Conservation (phyloP, 495 filamentous ascomycete genomes). For the Neurospora sp. region DNA sequence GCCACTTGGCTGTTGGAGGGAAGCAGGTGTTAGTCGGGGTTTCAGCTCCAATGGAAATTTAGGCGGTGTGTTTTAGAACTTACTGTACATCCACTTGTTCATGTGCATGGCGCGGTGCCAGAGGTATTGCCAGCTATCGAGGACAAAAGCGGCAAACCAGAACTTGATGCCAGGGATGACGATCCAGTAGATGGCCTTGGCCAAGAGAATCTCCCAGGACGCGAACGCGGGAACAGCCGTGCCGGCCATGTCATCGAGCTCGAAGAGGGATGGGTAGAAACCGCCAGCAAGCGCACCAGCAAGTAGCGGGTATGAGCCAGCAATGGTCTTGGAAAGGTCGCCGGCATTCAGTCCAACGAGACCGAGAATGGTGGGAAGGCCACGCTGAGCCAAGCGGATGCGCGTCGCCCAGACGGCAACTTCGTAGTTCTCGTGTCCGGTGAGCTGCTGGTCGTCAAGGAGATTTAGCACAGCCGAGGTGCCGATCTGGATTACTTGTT, state of each 20-base stretch:
- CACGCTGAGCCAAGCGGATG: slow-evolving; percentile 59
- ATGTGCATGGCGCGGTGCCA: slow-evolving; percentile 88
- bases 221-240: slow-evolving; percentile 44
- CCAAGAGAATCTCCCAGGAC: slow-evolving; percentile 65
- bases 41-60: not conserved
- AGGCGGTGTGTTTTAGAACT: slow-evolving; percentile 20
- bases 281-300: slow-evolving; percentile 64
- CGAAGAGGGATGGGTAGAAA: slow-evolving; percentile 50
- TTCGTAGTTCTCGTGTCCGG: slow-evolving; percentile 71
- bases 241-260: slow-evolving; percentile 33
- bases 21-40: not conserved
- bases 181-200: slow-evolving; percentile 67
- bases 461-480: slow-evolving; percentile 50
- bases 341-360: slow-evolving; percentile 48
- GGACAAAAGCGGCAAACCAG: slow-evolving; percentile 53
- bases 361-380: slow-evolving; percentile 48
- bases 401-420: slow-evolving; percentile 71
- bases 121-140: slow-evolving; percentile 98
- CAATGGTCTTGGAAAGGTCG: slow-evolving; percentile 44
- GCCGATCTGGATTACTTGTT: slow-evolving; percentile 77
- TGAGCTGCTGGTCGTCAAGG: slow-evolving; percentile 53
- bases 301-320: slow-evolving; percentile 47
- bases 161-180: slow-evolving; percentile 69
- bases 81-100: slow-evolving; percentile 95
- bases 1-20: slow-evolving; percentile 51